Base-by-base conservation (phyloP, 208 protist genomes). In the Leishmania lainsoni region DNA sequence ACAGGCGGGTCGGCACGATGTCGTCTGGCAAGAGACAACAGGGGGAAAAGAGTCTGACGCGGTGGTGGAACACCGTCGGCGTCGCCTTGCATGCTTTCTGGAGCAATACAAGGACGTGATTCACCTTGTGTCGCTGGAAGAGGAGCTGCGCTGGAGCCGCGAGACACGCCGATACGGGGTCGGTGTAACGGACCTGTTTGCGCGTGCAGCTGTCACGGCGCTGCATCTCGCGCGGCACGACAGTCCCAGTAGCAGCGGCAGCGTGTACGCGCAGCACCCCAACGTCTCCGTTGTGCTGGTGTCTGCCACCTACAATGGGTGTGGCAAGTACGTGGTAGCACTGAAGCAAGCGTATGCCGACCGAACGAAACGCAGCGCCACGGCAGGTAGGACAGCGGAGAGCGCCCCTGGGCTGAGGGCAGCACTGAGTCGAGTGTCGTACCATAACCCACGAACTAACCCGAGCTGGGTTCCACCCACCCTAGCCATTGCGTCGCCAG, bases 111-210 rank as follows among this genome's bases (percentile, higher is more conserved):
- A 81, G 29, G 82, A 91, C 42, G 89, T 92, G 56, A 85, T 96
- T 78, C 94, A 97, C 81, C 69, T 96, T 26, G 84, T 96, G 54
- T 96, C 94, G 0, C 71, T 95, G 1, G 89, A 91, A 75, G 94
- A 97, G 63, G 92, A 97, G 69, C 75, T 97, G 74, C 56, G 78
- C 35, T 91, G 88, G 82, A 94, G 90, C 73, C 85, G 91, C 35
- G 94, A 96, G 51, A 87, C 84, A 58, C 81, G 85, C n/a, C 87
- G 93, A 22, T 97, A 96, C 82, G 92, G 91, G 32, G 88, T 97
- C 61, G 82, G 86, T 2, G 82, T 86, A 9, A 90, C 85, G 32
- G 86, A 94, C 83, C 87, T 87, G 65, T 86, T 90, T 71, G 78
- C 92, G 12, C 87, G 89, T 59, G 85, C 78, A 54, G 92, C 94